Evolutionary conservation across 202 grass and related monocot genomes (phyloP), one percentile per base, ranked within the genome.

Genomic region (Setaria italica): DNA sequence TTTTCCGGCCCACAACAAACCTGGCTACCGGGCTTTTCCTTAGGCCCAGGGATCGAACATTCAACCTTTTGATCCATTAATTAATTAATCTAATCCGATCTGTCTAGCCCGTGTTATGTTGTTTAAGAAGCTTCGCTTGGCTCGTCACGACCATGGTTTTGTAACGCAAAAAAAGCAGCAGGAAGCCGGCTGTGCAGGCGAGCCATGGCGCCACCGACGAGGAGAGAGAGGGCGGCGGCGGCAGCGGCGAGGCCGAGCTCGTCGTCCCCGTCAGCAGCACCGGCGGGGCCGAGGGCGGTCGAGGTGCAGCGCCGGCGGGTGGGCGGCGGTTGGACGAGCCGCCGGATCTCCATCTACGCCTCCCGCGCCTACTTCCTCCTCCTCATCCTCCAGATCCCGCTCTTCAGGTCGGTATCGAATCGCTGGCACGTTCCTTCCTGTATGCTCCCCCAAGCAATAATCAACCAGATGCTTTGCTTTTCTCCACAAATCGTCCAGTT

Each of bases 351-450:
- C 51, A 34, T 81, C 79, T 92, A 90, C 67, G 93, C 96, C 29
- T 89, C 93, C 39, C 82, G 87, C 64, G 60, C 85, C 16, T 99
- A 83, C 85, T 99, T 99, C 85, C 71, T 96, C 50, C 91, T 99
- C 88, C 85, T 96, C 72, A 88, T 99, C 62, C 88, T 99, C 77
- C 97, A 99, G 87, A 92, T 99, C 73, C 97, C 93, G 57, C 93
- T 99, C 15, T 99, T 99, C 90, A 96, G 97, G 97, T 99, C 70
- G 19, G 65, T 43, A 10, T 9, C 43, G 10, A 32, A 29, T 79
- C 47, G 12, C 16, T n/a, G 3, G 25, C 14, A 13, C 71, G 34
- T 47, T 37, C 42, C 66, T 15, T 79, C 6, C 39, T 34, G 45
- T 67, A 59, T 54, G 16, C 42, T 48, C 48, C 34, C 3, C 11